Conservation (phyloP, 176 grass and related monocot species). For the Aechmea fasciata region DNA sequence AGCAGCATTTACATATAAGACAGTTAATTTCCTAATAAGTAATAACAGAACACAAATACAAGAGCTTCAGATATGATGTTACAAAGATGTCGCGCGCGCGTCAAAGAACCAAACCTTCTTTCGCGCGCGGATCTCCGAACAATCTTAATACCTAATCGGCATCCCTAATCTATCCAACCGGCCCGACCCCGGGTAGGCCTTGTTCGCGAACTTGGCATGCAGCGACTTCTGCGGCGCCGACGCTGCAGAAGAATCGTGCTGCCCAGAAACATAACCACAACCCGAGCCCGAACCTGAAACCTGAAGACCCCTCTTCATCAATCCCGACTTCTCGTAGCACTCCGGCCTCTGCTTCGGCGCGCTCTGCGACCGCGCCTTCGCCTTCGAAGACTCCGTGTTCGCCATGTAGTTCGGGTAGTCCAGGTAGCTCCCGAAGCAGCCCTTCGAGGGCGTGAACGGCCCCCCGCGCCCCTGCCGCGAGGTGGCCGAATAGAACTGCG, state of each 20-base stretch:
- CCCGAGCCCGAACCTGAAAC: not conserved
- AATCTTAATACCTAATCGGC: constrained; percentile 38
- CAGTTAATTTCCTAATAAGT: too few species aligned
- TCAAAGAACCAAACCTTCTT: too few species aligned
- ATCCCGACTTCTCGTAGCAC: constrained; percentile 41
- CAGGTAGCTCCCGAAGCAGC: constrained; percentile 66
- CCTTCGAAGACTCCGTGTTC: constrained; percentile 81
- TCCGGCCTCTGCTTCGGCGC: constrained; percentile 68
- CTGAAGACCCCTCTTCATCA: constrained; percentile 31
- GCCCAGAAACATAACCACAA: not conserved
- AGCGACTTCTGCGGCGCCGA: not conserved
- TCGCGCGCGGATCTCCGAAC: too few species aligned
- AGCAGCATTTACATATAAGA: too few species aligned
- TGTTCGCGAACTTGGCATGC: constrained; percentile 60
- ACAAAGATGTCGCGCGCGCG: too few species aligned
- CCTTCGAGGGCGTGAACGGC: constrained; percentile 63
- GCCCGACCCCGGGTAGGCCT: constrained; percentile 70
- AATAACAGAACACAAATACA: too few species aligned
- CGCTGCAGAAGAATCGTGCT: not conserved
- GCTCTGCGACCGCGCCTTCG: constrained; percentile 82
- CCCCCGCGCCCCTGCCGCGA: constrained; percentile 50
- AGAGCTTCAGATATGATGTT: too few species aligned
- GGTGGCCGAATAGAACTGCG: constrained; percentile 67
- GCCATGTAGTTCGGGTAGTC: constrained; percentile 96
- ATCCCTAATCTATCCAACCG: constrained; percentile 61